These are phyloP conservation scores for Aristolochia fimbriata DNA, from an alignment of 164 flowering plant species.

Conservation along the genomic window DNA sequence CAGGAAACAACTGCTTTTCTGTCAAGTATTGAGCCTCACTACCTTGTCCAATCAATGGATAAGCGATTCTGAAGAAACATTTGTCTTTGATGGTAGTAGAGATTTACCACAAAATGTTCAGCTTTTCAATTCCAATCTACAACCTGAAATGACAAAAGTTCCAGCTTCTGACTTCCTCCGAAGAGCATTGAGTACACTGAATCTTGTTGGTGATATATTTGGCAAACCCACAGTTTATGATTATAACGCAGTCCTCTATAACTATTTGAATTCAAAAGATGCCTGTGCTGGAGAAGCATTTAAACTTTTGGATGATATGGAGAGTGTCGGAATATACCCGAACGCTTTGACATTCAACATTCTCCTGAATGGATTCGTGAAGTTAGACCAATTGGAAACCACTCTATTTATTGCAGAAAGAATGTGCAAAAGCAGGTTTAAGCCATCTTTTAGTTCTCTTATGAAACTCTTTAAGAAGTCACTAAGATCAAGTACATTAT, in stretches of 20 bases:
- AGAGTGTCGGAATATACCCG: constrained; percentile 28
- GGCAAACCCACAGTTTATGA: constrained; percentile 36
- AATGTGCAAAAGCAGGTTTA: constrained; percentile 31
- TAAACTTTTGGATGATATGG: constrained; percentile 25
- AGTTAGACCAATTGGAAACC: constrained; percentile 12
- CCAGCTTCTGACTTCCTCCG: constrained; percentile 25
- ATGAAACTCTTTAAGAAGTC: constrained; percentile 23
- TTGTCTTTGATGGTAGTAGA: neutral
- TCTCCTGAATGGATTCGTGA: constrained; percentile 30
- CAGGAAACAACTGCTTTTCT: constrained; percentile 2
- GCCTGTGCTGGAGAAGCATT: constrained; percentile 15
- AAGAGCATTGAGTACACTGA: constrained; percentile 24
- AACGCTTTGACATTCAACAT: constrained; percentile 32
- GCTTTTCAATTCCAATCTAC: constrained; percentile 4
- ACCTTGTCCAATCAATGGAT: constrained; percentile 1
- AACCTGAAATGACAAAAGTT: constrained; percentile 15
- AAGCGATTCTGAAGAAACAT: constrained; percentile 8
- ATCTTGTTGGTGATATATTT: constrained; percentile 18
- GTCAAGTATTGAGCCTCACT: constrained; percentile 3
- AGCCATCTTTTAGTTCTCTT: constrained; percentile 27
- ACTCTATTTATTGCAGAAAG: constrained; percentile 20
- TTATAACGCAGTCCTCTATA: constrained; percentile 33
- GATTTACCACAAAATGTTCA: neutral
- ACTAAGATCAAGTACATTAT: constrained; percentile 14
- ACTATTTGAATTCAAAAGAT: constrained; percentile 22